Evolutionary conservation across 2,329 filamentous ascomycete genomes (phyloP), one percentile per base, ranked within the genome.

Genomic region (Nothophoma quercina): DNA sequence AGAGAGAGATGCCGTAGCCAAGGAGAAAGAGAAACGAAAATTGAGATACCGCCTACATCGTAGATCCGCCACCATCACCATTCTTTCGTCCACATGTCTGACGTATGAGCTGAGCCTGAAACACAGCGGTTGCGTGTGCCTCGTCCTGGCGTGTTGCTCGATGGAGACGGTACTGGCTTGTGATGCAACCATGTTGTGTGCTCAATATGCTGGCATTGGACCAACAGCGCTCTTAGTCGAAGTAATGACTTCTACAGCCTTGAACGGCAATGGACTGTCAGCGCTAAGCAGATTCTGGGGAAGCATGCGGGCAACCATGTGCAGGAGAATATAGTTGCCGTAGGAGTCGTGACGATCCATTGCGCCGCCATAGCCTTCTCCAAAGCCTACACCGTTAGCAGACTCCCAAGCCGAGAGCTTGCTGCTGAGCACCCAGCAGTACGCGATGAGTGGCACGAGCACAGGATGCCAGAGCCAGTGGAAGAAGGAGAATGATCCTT

Each of bases 311-410:
- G n/a, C n/a, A n/a, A n/a, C n/a, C n/a, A n/a, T 22, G 2, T 39
- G 19, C 12, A 33, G 10, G 13, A 13, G 5, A 7, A 16, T 22
- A 19, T 30, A 38, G 7, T 42, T 21, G 7, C 46, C 46, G 16
- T 42, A 50, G 1, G 38, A 21, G 15, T 28, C 34, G n/a, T 25
- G 33, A 28, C 13, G 10, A 7, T 39, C 35, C 10, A 32, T 10
- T 5, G 23, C 23, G 16, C 21, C 13, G 19, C 48, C 34, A 18
- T 29, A 36, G 1, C 49, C 49, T 15, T 52, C 49, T 7, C 30
- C 36, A 9, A 42, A 41, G 13, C 49, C 42, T 12, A 42, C 30
- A 4, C 49, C 49, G 15, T 52, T 52, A 5, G 32, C 49, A 5
- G 23, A 15, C 12, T 52, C 42, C 49, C 49, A 52, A 2, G 22